These are phyloP conservation scores for Canavalia ensiformis DNA, from an alignment of 306 rosid genomes.

Conservation along the genomic window DNA sequence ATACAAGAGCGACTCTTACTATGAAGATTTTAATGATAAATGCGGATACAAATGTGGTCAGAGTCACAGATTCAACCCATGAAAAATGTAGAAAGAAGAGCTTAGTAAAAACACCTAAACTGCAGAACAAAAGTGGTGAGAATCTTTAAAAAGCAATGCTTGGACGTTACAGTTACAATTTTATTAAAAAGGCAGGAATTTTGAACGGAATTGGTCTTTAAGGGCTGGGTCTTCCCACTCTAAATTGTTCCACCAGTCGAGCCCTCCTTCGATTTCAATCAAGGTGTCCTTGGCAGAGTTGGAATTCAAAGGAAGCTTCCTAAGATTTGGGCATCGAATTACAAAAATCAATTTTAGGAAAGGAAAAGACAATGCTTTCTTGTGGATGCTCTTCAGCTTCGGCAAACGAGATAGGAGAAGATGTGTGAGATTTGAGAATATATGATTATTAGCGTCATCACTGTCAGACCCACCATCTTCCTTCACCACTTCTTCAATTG, in stretches of 20 bases:
- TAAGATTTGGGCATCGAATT: neutral
- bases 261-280: neutral
- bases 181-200: too few species aligned
- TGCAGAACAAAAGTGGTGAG: too few species aligned
- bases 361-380: constrained; percentile 32
- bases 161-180: too few species aligned
- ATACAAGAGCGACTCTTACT: too few species aligned
- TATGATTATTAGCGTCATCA: neutral
- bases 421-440: neutral
- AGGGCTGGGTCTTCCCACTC: constrained; percentile 5
- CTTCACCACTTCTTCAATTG: constrained; percentile 17
- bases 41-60: too few species aligned
- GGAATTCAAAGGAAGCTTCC: constrained; percentile 42
- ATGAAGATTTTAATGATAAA: too few species aligned
- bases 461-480: neutral
- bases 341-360: neutral
- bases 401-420: accelerated
- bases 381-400: constrained; percentile 16
- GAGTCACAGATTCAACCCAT: too few species aligned
- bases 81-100: too few species aligned
- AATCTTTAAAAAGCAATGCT: too few species aligned
- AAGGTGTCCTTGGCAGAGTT: constrained; percentile 9
- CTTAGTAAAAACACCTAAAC: too few species aligned
- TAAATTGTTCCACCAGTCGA: constrained; percentile 12
- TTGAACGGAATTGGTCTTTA: neutral